Base-by-base conservation (phyloP, 2,329 filamentous ascomycete species). In the Monosporascus sp. region DNA sequence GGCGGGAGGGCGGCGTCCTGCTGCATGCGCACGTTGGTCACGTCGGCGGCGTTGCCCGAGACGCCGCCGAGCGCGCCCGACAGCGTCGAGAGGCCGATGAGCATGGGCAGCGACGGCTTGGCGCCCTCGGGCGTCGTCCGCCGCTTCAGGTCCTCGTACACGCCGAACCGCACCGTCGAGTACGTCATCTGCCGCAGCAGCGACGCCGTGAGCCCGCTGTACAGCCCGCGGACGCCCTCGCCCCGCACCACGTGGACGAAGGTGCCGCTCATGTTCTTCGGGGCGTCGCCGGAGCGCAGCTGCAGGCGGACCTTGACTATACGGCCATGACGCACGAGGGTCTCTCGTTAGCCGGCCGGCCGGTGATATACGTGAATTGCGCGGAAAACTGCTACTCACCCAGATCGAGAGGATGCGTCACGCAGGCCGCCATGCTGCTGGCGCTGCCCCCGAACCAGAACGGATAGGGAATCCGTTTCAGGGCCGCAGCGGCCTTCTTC, bases 21-120 rank as follows among this genome's bases (percentile, higher is more conserved):
- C 75, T 99, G 94, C 94, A 99, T 99, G 61, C 94, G 90, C 49
- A 99, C 94, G 73, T 99, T 99, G 66, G 97, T 80, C 36, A 99
- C 91, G 70, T 99, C 94, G 60, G 92, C 93, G 3, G 92, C 91
- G 74, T 97, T 99, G 60, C 94, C 94, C 6, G 87, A 89, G 47
- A 97, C 75, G 49, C 94, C 94, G 57, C 94, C 94, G 3, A 95
- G 73, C 68, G 97, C 90, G 50, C 94, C 94, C 7, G 94, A 93
- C 27, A 84, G 75, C 24, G 85, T 87, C 51, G 93, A 90, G 72
- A 97, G 89, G 60, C 82, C 88, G 59, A 96, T 81, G 9, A 99
- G 85, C n/a, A 83, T 79, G 11, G 85, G 77, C 63, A 96, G 85
- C 2, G 87, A 84, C 3, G 91, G 87, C 50, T 76, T 73, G 43